phyloP scores from a whole-genome alignment of 495 filamentous ascomycete genomes.

The Neurospora sp. region DNA sequence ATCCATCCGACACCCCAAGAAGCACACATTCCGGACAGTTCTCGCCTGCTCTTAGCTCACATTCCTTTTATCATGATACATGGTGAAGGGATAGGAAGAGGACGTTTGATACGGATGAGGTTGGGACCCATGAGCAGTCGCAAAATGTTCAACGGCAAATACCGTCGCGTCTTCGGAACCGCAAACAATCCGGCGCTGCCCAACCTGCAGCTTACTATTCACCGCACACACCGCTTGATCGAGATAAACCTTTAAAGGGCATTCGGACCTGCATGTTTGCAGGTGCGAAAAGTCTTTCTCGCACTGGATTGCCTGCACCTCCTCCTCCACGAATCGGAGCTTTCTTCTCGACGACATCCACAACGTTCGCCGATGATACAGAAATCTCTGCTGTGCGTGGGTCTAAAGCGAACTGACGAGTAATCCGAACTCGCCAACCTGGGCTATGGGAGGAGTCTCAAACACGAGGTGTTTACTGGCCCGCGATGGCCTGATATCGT shows the following conservation, averaged over 20 bases:
- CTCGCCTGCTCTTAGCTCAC: neutral
- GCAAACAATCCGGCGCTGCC: neutral
- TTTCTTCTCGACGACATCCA: neutral
- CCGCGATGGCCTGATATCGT: neutral
- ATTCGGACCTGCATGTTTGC: neutral
- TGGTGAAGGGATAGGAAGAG: neutral
- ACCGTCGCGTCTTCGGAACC: neutral
- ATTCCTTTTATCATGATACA: neutral
- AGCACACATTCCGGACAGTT: neutral
- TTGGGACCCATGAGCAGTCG: neutral
- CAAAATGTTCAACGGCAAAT: neutral
- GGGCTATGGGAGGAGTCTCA: neutral
- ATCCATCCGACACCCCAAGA: slow-evolving; percentile 10
- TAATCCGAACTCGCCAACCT: neutral
- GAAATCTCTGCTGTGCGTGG: neutral
- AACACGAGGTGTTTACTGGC: neutral
- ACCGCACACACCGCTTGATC: neutral
- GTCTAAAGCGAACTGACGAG: neutral
- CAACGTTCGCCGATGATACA: neutral
- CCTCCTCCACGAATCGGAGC: neutral
- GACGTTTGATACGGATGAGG: neutral
- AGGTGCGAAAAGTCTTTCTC: neutral
- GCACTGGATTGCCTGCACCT: neutral
- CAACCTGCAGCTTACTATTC: neutral
- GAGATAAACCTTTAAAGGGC: neutral